Evolutionary conservation across 495 filamentous ascomycete genomes (phyloP).

Genomic region (Immersiella caudata): DNA sequence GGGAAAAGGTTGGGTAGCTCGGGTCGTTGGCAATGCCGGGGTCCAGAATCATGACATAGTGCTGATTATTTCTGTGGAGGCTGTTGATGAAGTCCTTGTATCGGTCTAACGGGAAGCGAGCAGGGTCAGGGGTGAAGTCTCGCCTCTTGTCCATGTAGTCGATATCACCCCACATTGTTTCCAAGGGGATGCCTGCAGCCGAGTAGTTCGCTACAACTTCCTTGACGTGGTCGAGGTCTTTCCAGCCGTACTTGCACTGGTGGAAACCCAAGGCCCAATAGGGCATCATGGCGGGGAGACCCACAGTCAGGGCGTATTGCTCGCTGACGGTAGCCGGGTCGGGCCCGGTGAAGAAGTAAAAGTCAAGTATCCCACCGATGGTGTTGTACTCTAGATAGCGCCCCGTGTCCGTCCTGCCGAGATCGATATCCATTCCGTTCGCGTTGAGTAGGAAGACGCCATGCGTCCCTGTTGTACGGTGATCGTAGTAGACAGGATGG

Average conservation of each 20-base stretch:
- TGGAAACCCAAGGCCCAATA: conserved; percentile 90
- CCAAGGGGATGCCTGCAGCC: conserved; percentile 73
- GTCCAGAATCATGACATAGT: conserved; percentile 87
- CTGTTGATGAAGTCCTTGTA: conserved; percentile 68
- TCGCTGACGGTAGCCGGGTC: conserved; percentile 69
- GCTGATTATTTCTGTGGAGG: conserved; percentile 72
- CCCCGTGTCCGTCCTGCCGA: conserved; percentile 61
- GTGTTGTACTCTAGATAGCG: conserved; percentile 86
- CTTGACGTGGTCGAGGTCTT: conserved; percentile 70
- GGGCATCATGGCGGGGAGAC: conserved; percentile 74
- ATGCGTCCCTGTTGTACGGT: conserved; percentile 71
- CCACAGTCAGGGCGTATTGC: conserved; percentile 75
- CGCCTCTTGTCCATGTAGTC: conserved; percentile 68
- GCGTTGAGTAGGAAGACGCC: conserved; percentile 84
- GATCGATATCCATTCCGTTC: conserved; percentile 88
- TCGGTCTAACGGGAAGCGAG: conserved; percentile 66
- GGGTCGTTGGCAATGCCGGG: conserved; percentile 70
- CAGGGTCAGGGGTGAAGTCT: conserved; percentile 75
- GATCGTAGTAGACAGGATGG: conserved; percentile 86
- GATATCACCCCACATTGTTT: conserved; percentile 92
- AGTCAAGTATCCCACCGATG: conserved; percentile 78
- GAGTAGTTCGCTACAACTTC: conserved; percentile 81
- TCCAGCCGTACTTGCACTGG: conserved; percentile 82
- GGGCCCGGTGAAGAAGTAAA: conserved; percentile 82
- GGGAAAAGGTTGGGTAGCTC: conserved; percentile 63